A percentile compares a stretch with the other conserved stretches of the same genome.
phyloP scores from a whole-genome alignment of 176 grass and related monocot species.

The Hordeum vulgare region MorexV3_pseudomolecules_assembly NC_058518.1:173891537-173892036 shows the following conservation, averaged over 20 bases:
- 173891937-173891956: slow-evolving; percentile 83
- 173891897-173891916: slow-evolving; percentile 94
- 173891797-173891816: not conserved
- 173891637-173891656: no score
- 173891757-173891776: slow-evolving; percentile 16
- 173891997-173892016: slow-evolving; percentile 53
- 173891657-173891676: no score
- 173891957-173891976: slow-evolving; percentile 93
- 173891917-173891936: slow-evolving; percentile 98
- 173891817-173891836: slow-evolving; percentile 26
- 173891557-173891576: no score
- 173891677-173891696: no score
- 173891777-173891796: not conserved
- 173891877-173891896: slow-evolving; percentile 92
- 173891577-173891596: no score
- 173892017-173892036: slow-evolving; percentile 23
- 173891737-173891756: not conserved
- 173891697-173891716: not conserved
- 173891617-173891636: no score
- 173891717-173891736: slow-evolving; percentile 2
- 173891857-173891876: slow-evolving; percentile 97
- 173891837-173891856: slow-evolving; percentile 66
- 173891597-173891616: no score
- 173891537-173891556: no score
- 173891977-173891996: slow-evolving; percentile 71